phyloP scores from a whole-genome alignment of 257 asterid genomes.

The Petunia axillaris region DNA sequence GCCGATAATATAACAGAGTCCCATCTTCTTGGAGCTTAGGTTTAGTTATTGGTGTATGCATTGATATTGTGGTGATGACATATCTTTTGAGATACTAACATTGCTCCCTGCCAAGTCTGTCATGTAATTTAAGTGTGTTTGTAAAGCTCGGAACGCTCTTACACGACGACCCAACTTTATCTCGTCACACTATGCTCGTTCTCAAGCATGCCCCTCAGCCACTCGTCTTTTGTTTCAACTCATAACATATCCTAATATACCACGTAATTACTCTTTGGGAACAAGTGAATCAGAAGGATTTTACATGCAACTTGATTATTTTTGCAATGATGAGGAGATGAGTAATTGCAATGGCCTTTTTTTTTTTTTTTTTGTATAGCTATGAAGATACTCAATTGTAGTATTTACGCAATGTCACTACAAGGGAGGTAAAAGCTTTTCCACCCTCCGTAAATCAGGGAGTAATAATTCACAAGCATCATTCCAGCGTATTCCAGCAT shows the following conservation, averaged over 20 bases:
- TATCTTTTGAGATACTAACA: background rate
- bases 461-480: too few species aligned
- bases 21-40: too few species aligned
- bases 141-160: background rate
- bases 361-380: background rate
- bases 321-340: background rate
- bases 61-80: background rate
- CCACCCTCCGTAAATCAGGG: background rate
- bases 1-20: too few species aligned
- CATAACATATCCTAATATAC: too few species aligned
- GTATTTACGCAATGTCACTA: background rate
- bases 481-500: too few species aligned
- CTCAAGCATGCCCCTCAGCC: background rate
- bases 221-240: slow-evolving; percentile 8
- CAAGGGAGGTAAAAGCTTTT: background rate
- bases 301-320: background rate
- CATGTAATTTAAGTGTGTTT: slow-evolving; percentile 10
- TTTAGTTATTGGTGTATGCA: too few species aligned
- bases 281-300: background rate
- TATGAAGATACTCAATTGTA: background rate
- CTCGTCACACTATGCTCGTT: background rate
- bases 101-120: slow-evolving; percentile 2
- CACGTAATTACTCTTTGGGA: too few species aligned
- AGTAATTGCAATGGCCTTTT: background rate
- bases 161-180: background rate